Conservation (phyloP, 139 green algal species). For the Picocystis salinarum region DNA sequence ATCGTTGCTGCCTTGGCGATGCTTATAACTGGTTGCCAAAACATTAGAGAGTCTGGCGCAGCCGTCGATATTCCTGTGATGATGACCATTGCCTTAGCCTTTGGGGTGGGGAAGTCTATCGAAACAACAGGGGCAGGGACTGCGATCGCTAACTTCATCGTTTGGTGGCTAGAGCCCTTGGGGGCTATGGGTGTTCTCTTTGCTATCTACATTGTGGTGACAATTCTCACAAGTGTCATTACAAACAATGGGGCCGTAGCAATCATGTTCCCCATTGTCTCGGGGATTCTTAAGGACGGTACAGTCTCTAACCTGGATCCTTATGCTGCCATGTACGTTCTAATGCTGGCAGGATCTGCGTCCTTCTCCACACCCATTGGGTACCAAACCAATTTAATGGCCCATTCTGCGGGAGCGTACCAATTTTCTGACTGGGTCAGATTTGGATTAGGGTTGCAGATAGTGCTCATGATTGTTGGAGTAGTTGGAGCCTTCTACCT, state of each 20-base stretch:
- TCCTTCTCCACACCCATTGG: constrained; percentile 36
- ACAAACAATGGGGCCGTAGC: constrained; percentile 40
- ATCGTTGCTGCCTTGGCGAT: constrained; percentile 32
- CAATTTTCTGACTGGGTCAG: no score
- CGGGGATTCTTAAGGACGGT: not conserved
- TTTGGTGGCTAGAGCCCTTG: no score
- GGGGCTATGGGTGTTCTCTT: constrained; percentile 19
- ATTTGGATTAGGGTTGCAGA: no score
- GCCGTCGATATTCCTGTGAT: not conserved
- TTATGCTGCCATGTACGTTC: no score
- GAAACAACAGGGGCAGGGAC: no score
- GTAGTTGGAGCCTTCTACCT: no score
- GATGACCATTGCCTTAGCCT: no score
- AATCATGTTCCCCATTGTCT: constrained; percentile 33
- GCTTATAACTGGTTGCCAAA: constrained; percentile 39
- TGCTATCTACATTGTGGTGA: constrained; percentile 35
- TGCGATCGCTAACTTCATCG: no score
- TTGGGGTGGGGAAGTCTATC: no score
- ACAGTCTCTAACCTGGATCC: no score
- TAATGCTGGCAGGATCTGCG: constrained; percentile 29
- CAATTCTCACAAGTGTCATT: constrained; percentile 32
- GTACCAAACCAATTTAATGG: constrained; percentile 65
- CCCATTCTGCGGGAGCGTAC: constrained; percentile 33
- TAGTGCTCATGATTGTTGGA: no score
- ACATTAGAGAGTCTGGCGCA: not conserved